Conservation (phyloP, 2,329 filamentous ascomycete species). For the Aquanectria penicillioides region DNA sequence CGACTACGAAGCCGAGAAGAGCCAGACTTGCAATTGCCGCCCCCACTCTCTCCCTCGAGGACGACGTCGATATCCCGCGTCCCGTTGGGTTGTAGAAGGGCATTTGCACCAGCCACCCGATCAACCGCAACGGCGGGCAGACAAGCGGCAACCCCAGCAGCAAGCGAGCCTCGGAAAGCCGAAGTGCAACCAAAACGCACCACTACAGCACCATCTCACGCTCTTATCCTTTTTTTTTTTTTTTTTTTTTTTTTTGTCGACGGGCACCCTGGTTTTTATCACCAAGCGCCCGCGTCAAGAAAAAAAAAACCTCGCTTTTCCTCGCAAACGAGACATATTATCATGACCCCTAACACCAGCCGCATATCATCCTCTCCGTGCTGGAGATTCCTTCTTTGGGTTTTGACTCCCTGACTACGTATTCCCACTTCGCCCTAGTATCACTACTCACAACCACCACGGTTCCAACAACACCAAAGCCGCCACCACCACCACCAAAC, state of each 20-base stretch:
- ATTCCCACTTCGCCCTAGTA: conserved; percentile 17
- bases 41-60: conserved; percentile 16
- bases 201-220: background rate
- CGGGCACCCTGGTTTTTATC: conserved; percentile 26
- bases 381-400: conserved; percentile 53
- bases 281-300: conserved; percentile 27
- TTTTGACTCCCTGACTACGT: conserved; percentile 50
- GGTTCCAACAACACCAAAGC: conserved; percentile 12
- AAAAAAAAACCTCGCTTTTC: conserved; percentile 15
- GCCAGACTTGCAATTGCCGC: conserved; percentile 7
- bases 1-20: conserved; percentile 23
- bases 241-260: conserved; percentile 6
- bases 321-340: conserved; percentile 41
- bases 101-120: conserved; percentile 10
- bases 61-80: conserved; percentile 17
- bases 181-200: conserved; percentile 9
- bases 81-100: conserved; percentile 16
- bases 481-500: conserved; percentile 1
- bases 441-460: conserved; percentile 12
- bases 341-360: conserved; percentile 52
- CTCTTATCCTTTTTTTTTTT: background rate
- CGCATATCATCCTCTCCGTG: conserved; percentile 51
- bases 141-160: conserved; percentile 12
- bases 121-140: conserved; percentile 16
- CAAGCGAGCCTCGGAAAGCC: conserved; percentile 9